phyloP scores from a whole-genome alignment of 2,329 filamentous ascomycete genomes.

The Stagonosporopsis chrysanthemi region DNA sequence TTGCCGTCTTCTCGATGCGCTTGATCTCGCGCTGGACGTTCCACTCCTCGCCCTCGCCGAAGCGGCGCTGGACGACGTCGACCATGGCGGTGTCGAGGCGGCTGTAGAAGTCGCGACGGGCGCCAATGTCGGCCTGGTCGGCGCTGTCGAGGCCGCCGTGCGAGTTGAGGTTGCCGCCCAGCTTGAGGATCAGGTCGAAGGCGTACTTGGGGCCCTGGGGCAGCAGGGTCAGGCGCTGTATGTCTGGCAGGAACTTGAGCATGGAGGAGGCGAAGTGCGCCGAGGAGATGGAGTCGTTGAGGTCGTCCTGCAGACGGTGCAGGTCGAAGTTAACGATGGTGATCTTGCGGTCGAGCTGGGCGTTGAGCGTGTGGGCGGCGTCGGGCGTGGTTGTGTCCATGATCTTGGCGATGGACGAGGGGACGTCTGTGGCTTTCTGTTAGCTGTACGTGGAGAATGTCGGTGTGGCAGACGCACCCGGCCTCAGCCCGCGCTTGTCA shows the following conservation, averaged over 20 bases:
- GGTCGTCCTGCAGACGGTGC: conserved; percentile 63
- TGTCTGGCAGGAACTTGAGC: conserved; percentile 63
- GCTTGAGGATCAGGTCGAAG: conserved; percentile 63
- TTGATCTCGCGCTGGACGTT: conserved; percentile 61
- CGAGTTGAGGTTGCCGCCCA: conserved; percentile 63
- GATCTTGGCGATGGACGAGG: conserved; percentile 59
- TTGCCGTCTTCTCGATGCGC: conserved; percentile 63
- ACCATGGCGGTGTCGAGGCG: conserved; percentile 60
- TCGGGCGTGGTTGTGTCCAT: conserved; percentile 61
- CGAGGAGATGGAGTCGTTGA: conserved; percentile 62
- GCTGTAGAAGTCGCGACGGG: conserved; percentile 59
- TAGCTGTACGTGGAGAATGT: conserved; percentile 18
- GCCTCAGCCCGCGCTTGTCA: conserved; percentile 62
- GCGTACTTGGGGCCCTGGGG: conserved; percentile 58
- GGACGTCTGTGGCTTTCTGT: conserved; percentile 54
- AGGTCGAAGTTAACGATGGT: conserved; percentile 66
- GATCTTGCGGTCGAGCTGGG: conserved; percentile 65
- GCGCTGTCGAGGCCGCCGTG: conserved; percentile 61
- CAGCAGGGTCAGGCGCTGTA: conserved; percentile 58
- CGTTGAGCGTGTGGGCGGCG: conserved; percentile 60
- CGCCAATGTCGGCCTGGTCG: conserved; percentile 57
- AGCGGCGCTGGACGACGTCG: conserved; percentile 59
- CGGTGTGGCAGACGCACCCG: conserved; percentile 50
- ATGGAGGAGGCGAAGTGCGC: conserved; percentile 62
- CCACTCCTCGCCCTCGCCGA: conserved; percentile 62